Evolutionary conservation across 2,329 filamentous ascomycete genomes (phyloP), one percentile per base, ranked within the genome.

Genomic region (Botrytis tulipae): DNA sequence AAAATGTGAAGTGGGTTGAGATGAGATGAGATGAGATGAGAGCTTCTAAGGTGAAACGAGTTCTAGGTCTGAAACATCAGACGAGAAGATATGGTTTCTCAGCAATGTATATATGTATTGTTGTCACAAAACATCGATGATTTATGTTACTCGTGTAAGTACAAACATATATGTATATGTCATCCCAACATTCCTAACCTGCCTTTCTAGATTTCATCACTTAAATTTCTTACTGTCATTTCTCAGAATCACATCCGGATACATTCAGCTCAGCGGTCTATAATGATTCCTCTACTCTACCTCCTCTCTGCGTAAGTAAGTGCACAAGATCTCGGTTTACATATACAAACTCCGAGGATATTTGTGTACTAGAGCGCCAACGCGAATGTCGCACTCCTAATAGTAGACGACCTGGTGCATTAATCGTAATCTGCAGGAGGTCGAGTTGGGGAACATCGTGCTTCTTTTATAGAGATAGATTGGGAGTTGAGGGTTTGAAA

Each of bases 191-290:
- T 59, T 5, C 4, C 16, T 32, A 3, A 12, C 7, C 8, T 9
- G 0, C 18, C 4, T 35, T 10, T 10, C 4, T 7, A n/a, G 12
- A 16, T 51, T 9, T 16, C 1, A 4, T 4, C 6, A 32, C 2
- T 51, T 1, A 4, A 16, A 32, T 8, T 29, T 29, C 6, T 29
- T 4, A 2, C 4, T 10, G 8, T 20, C 7, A 32, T 20, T 2
- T 2, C 16, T 1, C 0, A 59, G 7, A 10, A 59, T 32, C 3
- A 12, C 10, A 35, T 4, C 10, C 7, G 0, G 2, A 20, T 22
- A 35, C 0, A 10, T 10, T 35, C 18, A 59, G 18, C 18, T 35
- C 29, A 59, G 54, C 32, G 32, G 9, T 57, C 7, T 48, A 10
- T 9, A 4, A n/a, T 9, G 20, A 59, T 9, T 9, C 16, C 54